Conservation (phyloP, 208 protist species). For the Balamuthia mandrillaris region DNA sequence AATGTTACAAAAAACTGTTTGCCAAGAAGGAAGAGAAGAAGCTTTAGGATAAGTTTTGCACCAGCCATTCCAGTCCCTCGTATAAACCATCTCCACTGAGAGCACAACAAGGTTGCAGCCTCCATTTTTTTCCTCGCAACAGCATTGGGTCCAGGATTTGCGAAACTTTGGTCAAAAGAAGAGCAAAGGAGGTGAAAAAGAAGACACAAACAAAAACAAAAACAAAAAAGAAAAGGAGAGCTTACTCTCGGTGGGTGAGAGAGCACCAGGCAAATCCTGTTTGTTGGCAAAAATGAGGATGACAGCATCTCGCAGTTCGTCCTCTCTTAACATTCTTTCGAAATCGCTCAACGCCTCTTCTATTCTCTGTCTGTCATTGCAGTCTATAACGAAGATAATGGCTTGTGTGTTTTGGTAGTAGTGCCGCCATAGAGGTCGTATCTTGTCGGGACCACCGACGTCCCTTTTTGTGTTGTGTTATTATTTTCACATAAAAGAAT, state of each 20-base stretch:
- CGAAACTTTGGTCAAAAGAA: slow-evolving; percentile 67
- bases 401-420: slow-evolving; percentile 84
- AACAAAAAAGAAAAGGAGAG: not conserved
- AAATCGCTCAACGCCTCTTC: slow-evolving; percentile 76
- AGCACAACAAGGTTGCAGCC: slow-evolving; percentile 64
- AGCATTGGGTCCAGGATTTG: slow-evolving; percentile 67
- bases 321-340: slow-evolving; percentile 74
- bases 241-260: slow-evolving; percentile 49
- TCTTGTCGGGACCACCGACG: slow-evolving; percentile 26
- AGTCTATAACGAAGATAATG: slow-evolving; percentile 86
- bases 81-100: slow-evolving; percentile 68
- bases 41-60: no score
- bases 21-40: no score
- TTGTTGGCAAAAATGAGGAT: slow-evolving; percentile 90
- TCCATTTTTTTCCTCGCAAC: slow-evolving; percentile 66
- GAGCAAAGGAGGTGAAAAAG: slow-evolving; percentile 42
- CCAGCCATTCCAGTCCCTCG: slow-evolving; percentile 78
- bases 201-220: not conserved
- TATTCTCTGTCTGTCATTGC: slow-evolving; percentile 74
- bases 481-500: not conserved
- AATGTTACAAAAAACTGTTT: no score
- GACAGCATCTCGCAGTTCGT: slow-evolving; percentile 82
- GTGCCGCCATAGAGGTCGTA: slow-evolving; percentile 76
- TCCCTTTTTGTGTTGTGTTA: not conserved
- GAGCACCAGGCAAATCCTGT: slow-evolving; percentile 74